Percentiles rank a stretch among this genome's conserved stretches.
These are phyloP conservation scores for Botrytis elliptica DNA, from an alignment of 2,329 filamentous ascomycete genomes.

Conservation along the genomic window DNA sequence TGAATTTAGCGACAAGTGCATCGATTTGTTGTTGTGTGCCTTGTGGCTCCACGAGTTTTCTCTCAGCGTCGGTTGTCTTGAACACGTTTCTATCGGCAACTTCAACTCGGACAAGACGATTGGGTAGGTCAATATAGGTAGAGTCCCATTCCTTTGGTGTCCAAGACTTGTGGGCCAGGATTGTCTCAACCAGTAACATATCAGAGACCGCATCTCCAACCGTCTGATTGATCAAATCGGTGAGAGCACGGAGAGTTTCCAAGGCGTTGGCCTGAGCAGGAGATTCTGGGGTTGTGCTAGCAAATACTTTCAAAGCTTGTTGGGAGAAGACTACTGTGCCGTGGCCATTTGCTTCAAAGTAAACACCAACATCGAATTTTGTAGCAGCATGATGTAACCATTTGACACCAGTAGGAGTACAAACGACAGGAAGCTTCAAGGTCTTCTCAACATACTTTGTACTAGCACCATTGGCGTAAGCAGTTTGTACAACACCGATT, in stretches of 20 bases:
- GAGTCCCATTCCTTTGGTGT: slow-evolving; percentile 84
- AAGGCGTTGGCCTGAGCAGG: slow-evolving; percentile 89
- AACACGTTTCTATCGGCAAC: slow-evolving; percentile 87
- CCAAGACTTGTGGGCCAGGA: slow-evolving; percentile 94
- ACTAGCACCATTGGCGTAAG: slow-evolving; percentile 94
- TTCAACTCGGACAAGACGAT: slow-evolving; percentile 89
- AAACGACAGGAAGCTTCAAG: slow-evolving; percentile 84
- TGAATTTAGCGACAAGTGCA: slow-evolving; percentile 83
- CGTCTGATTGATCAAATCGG: slow-evolving; percentile 95
- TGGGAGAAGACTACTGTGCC: slow-evolving; percentile 94
- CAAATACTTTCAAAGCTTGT: slow-evolving; percentile 76
- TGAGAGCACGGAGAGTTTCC: slow-evolving; percentile 77
- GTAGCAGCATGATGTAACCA: slow-evolving; percentile 95
- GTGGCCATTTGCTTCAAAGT: slow-evolving; percentile 98
- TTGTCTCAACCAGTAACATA: slow-evolving; percentile 92
- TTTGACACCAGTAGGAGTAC: slow-evolving; percentile 95
- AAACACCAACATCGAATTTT: slow-evolving; percentile 92
- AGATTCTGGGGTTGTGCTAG: slow-evolving; percentile 77
- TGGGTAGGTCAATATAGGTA: slow-evolving; percentile 92
- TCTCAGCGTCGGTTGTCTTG: slow-evolving; percentile 88
- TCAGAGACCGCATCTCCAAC: slow-evolving; percentile 95
- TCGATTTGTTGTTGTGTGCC: slow-evolving; percentile 87
- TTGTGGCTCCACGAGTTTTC: slow-evolving; percentile 74
- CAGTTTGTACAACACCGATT: slow-evolving; percentile 94
- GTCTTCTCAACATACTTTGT: slow-evolving; percentile 89